Percentiles rank a stretch among this genome's conserved stretches.
Conservation (phyloP, 1,139 yeast genomes). For the Lodderomyces parapsilosis region DNA sequence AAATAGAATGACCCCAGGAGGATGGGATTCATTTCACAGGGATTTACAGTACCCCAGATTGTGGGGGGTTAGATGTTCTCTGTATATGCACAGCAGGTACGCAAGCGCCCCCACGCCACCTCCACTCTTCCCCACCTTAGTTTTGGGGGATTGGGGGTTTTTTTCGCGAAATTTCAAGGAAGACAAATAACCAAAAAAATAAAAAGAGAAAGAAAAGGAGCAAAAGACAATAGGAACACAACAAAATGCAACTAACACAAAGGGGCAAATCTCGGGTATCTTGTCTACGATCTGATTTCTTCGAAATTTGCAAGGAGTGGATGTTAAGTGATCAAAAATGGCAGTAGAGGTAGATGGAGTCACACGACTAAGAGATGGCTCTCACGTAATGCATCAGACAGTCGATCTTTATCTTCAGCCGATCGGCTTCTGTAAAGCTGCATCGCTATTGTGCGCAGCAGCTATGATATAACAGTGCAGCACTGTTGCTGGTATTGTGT, state of each 20-base stretch:
- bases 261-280: background rate
- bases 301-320: background rate
- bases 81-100: background rate
- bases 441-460: background rate
- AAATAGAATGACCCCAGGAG: background rate
- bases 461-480: background rate
- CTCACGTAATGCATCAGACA: background rate
- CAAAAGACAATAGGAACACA: background rate
- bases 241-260: background rate
- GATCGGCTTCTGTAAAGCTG: background rate
- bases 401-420: background rate
- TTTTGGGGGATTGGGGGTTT: background rate
- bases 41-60: background rate
- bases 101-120: conserved; percentile 1
- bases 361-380: too few species aligned
- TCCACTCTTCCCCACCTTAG: conserved; percentile 2
- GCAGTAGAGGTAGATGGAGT: too few species aligned
- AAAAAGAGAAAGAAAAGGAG: background rate
- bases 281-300: background rate
- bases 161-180: background rate
- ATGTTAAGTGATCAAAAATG: background rate
- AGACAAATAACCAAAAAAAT: background rate
- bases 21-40: background rate
- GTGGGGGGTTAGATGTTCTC: background rate
- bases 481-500: too few species aligned